These are phyloP conservation scores for Oryza longistaminata DNA, from an alignment of 176 grass and related monocot species.

Conservation along the genomic window DNA sequence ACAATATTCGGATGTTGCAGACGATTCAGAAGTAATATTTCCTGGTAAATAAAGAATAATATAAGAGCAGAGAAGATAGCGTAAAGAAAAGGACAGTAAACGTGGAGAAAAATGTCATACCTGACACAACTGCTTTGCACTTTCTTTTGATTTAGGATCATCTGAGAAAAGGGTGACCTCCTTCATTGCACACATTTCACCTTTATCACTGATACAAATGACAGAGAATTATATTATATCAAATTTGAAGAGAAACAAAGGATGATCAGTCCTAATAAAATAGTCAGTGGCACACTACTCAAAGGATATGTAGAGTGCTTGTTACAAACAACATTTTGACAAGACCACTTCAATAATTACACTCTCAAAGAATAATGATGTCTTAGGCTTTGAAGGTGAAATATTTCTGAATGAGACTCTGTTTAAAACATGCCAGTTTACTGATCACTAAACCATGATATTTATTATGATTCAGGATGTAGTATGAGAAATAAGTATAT, in stretches of 20 bases:
- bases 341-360: constrained; percentile 11
- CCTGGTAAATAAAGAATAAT: constrained; percentile 56
- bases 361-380: not conserved
- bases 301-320: constrained; percentile 3
- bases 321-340: constrained; percentile 20
- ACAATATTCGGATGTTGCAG: constrained; percentile 97
- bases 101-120: constrained; percentile 49
- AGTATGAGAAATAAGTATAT: not conserved
- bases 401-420: not conserved
- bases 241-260: constrained; percentile 31
- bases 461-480: constrained; percentile 4
- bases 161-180: constrained; percentile 99
- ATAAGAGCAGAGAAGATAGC: constrained; percentile 11
- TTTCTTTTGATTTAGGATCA: constrained; percentile 98
- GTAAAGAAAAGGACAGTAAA: constrained; percentile 30
- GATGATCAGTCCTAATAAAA: constrained; percentile 8
- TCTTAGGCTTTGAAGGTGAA: constrained; percentile 5
- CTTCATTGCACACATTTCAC: constrained; percentile 99
- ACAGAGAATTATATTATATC: constrained; percentile 24
- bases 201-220: constrained; percentile 69
- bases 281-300: constrained; percentile 9
- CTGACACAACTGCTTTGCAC: constrained; percentile 85
- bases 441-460: constrained; percentile 31
- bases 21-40: constrained; percentile 95
- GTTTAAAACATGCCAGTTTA: constrained; percentile 2